phyloP scores from a whole-genome alignment of 2,329 filamentous ascomycete genomes.

The Pseudopyricularia javanii region DNA sequence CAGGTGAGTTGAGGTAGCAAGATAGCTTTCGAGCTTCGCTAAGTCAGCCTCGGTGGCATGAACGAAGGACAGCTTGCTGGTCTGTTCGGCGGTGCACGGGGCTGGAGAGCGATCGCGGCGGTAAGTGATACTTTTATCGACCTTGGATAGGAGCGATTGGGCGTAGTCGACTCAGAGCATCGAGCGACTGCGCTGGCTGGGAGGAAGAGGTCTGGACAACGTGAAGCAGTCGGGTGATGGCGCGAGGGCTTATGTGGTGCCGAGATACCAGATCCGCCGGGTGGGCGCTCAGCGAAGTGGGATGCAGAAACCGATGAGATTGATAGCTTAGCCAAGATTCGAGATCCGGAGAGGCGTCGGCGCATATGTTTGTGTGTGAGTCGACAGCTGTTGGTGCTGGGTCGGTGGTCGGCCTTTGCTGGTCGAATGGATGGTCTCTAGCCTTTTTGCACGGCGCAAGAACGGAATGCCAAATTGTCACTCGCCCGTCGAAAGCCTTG shows the following conservation, averaged over 20 bases:
- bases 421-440: not conserved
- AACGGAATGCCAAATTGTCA: not conserved
- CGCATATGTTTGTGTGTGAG: not conserved
- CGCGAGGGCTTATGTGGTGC: not conserved
- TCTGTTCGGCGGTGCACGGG: not conserved
- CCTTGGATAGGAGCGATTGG: not conserved
- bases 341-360: not conserved
- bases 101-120: not conserved
- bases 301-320: not conserved
- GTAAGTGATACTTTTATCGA: not conserved
- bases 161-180: not conserved
- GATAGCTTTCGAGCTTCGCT: not conserved
- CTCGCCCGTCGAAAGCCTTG: not conserved
- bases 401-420: not conserved
- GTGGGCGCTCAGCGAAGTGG: not conserved
- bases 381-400: not conserved
- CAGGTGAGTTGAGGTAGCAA: not conserved
- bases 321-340: not conserved
- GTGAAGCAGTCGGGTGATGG: not conserved
- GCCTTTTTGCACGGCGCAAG: not conserved
- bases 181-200: not conserved
- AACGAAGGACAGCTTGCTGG: not conserved
- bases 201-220: not conserved
- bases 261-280: not conserved
- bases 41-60: conserved; percentile 1